A percentile compares a stretch with the other conserved stretches of the same genome.
phyloP scores from a whole-genome alignment of 495 filamentous ascomycete genomes.

The Aspergillus indologenus region DNA sequence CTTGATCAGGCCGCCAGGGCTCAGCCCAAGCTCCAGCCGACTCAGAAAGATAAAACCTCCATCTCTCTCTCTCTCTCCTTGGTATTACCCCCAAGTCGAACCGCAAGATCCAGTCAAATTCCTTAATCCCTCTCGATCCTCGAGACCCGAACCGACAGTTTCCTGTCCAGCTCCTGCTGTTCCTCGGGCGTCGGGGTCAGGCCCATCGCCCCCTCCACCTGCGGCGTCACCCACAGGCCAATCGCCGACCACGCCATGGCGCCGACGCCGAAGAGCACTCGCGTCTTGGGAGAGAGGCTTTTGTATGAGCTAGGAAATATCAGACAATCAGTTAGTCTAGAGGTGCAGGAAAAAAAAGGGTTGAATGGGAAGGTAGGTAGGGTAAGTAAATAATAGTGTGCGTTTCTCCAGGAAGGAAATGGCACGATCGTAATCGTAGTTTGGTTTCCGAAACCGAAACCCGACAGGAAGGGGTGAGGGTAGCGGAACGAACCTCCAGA shows the following conservation, averaged over 20 bases:
- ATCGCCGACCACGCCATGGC: constrained; percentile 63
- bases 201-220: constrained; percentile 60
- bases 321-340: constrained; percentile 1
- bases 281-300: constrained; percentile 56
- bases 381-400: too few relatives aligned
- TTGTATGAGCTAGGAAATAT: constrained; percentile 53
- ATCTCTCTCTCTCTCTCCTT: too few relatives aligned
- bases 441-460: too few relatives aligned
- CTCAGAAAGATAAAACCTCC: too few relatives aligned
- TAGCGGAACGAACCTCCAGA: constrained; percentile 34
- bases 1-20: too few relatives aligned
- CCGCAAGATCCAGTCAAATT: too few relatives aligned
- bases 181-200: constrained; percentile 61
- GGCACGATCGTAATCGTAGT: too few relatives aligned
- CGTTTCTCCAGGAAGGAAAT: too few relatives aligned
- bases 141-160: constrained; percentile 46
- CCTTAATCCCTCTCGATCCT: constrained; percentile 31
- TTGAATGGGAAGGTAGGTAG: too few relatives aligned
- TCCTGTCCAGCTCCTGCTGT: constrained; percentile 51
- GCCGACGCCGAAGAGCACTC: constrained; percentile 61
- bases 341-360: neutral
- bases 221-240: constrained; percentile 56
- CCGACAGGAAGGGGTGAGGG: neutral
- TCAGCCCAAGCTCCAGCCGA: too few relatives aligned
- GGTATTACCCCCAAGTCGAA: too few relatives aligned